Evolutionary conservation across 129 eudicot genomes (phyloP).

Genomic region (Arctium lappa): DNA sequence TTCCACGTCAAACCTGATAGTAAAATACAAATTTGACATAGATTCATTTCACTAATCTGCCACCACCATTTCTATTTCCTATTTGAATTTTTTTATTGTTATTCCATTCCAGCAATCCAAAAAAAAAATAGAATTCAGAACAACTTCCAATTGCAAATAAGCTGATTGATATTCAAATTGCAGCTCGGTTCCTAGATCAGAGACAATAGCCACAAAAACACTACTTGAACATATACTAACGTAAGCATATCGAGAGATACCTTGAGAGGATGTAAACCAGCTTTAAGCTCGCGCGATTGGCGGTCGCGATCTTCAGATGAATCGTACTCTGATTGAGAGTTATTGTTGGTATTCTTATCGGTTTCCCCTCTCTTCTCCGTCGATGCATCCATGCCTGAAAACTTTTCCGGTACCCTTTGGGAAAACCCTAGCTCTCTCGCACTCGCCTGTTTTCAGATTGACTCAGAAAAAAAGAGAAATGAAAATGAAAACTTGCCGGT

Average conservation of each 20-base stretch:
- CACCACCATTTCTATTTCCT: neutral
- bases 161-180: neutral
- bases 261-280: conserved; percentile 89
- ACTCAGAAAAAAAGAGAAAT: neutral
- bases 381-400: conserved; percentile 35
- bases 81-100: neutral
- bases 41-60: neutral
- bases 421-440: conserved; percentile 45
- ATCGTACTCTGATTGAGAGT: conserved; percentile 29
- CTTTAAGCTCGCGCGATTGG: conserved; percentile 74
- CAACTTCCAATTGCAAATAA: neutral
- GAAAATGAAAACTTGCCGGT: conserved; percentile 3
- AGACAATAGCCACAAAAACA: neutral
- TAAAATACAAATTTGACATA: neutral
- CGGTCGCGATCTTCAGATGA: conserved; percentile 71
- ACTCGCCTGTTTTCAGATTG: conserved; percentile 4
- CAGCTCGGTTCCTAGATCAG: neutral
- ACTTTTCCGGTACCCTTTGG: conserved; percentile 6
- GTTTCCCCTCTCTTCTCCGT: conserved; percentile 40
- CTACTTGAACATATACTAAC: neutral
- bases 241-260: conserved; percentile 19
- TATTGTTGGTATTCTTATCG: conserved; percentile 19
- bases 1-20: neutral
- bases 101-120: neutral
- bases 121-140: neutral